Percentiles rank a stretch among this genome's conserved stretches.
Conservation (phyloP, 805 yeast species). For the Wickerhamiella australiensis region DNA sequence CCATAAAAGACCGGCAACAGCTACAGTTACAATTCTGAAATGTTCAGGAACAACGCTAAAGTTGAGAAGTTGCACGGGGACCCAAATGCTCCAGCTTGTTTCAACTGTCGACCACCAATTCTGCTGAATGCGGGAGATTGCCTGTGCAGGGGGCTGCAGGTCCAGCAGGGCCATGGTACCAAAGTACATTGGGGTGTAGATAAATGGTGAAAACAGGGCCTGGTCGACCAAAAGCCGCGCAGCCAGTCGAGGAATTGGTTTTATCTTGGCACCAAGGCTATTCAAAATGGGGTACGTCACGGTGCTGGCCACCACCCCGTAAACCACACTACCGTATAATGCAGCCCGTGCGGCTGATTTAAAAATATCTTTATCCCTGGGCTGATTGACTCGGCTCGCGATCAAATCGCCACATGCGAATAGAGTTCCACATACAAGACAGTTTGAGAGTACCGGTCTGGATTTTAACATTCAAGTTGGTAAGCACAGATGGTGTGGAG, state of each 20-base stretch:
- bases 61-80: slow-evolving; percentile 62
- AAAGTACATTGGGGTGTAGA: slow-evolving; percentile 62
- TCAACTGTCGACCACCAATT: slow-evolving; percentile 47
- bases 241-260: slow-evolving; percentile 28
- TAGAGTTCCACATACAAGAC: slow-evolving; percentile 23
- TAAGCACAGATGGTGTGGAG: background rate
- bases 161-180: slow-evolving; percentile 57
- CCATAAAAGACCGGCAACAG: slow-evolving; percentile 67
- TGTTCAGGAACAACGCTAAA: slow-evolving; percentile 62
- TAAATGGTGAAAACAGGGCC: slow-evolving; percentile 54
- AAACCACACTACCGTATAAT: slow-evolving; percentile 58
- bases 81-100: slow-evolving; percentile 87
- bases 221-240: slow-evolving; percentile 61
- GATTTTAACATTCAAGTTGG: slow-evolving; percentile 3
- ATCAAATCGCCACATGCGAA: slow-evolving; percentile 67
- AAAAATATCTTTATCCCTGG: slow-evolving; percentile 24
- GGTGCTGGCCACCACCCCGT: slow-evolving; percentile 60
- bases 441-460: slow-evolving; percentile 35
- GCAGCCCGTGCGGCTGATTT: slow-evolving; percentile 44
- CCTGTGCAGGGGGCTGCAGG: slow-evolving; percentile 33
- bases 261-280: slow-evolving; percentile 28
- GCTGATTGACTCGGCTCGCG: slow-evolving; percentile 46
- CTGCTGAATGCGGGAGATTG: slow-evolving; percentile 26
- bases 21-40: slow-evolving; percentile 55
- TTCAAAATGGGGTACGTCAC: slow-evolving; percentile 50